Percentiles rank a stretch among this genome's conserved stretches.
Evolutionary conservation across 768 basidiomycete genomes (phyloP).

Genomic region (Chalciporus piperatus): DNA sequence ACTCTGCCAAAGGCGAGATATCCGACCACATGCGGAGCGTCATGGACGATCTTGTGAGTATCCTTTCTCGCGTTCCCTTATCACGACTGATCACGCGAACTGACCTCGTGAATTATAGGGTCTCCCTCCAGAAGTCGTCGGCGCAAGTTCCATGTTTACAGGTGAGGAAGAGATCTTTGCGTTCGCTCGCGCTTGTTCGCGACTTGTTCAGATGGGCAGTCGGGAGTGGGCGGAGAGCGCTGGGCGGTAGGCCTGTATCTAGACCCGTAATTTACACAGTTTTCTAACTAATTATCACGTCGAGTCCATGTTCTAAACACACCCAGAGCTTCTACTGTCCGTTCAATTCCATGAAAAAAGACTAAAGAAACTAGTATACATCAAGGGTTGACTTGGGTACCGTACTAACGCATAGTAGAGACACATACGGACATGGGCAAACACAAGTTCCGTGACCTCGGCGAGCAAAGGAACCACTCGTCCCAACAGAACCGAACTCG

Average conservation of each 20-base stretch:
- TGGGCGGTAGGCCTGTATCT: conserved; percentile 17
- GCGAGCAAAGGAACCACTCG: conserved; percentile 1
- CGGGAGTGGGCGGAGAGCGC: conserved; percentile 72
- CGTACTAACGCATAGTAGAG: conserved; percentile 20
- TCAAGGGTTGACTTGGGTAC: conserved; percentile 13
- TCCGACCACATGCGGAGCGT: conserved; percentile 88
- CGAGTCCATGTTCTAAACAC: background rate
- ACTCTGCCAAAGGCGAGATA: conserved; percentile 42
- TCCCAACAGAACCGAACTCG: background rate
- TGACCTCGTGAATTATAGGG: conserved; percentile 48
- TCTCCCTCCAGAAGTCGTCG: conserved; percentile 70
- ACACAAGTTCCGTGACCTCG: background rate
- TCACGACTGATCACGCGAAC: background rate
- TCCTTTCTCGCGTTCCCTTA: conserved; percentile 3
- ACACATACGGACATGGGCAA: conserved; percentile 11
- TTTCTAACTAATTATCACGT: background rate
- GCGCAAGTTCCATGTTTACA: conserved; percentile 85
- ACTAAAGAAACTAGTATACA: conserved; percentile 25
- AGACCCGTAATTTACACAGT: background rate
- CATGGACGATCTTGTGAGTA: conserved; percentile 89
- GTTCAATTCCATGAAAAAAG: conserved; percentile 4
- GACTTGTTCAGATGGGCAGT: conserved; percentile 88
- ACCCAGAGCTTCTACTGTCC: background rate
- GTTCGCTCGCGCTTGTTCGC: conserved; percentile 89
- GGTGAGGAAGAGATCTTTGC: conserved; percentile 98